Conservation (phyloP, 1,139 yeast genomes). For the Taphrina populina region DNA sequence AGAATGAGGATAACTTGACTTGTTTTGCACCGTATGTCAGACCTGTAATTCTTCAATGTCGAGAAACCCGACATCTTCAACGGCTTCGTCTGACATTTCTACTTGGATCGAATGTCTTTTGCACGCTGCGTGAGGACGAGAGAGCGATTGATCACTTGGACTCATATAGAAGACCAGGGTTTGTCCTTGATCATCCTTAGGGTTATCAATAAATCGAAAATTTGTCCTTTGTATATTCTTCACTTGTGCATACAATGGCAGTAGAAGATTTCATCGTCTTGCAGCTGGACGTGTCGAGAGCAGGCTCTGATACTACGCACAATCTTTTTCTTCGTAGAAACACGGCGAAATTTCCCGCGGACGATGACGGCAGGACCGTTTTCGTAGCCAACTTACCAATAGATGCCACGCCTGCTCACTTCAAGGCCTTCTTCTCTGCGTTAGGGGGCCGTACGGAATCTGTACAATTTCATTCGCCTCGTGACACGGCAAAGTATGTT, state of each 20-base stretch:
- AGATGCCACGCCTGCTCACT: slow-evolving; percentile 39
- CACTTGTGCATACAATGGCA: too few relatives aligned
- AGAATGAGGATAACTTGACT: background rate
- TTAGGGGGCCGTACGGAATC: slow-evolving; percentile 35
- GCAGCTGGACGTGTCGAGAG: background rate
- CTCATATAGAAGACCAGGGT: too few relatives aligned
- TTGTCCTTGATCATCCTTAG: too few relatives aligned
- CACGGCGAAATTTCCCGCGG: slow-evolving; percentile 32
- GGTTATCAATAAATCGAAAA: too few relatives aligned
- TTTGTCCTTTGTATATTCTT: too few relatives aligned
- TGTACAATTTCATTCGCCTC: slow-evolving; percentile 37
- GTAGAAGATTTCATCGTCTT: slow-evolving; percentile 22
- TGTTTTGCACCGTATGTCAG: slow-evolving; percentile 39
- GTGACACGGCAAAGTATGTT: slow-evolving; percentile 22
- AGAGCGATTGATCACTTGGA: too few relatives aligned
- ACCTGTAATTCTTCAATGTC: slow-evolving; percentile 57
- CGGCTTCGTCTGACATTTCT: slow-evolving; percentile 2
- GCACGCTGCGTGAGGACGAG: too few relatives aligned
- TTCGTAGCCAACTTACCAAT: slow-evolving; percentile 40
- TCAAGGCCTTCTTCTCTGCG: slow-evolving; percentile 35
- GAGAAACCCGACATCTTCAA: slow-evolving; percentile 41
- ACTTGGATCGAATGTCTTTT: background rate
- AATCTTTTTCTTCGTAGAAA: slow-evolving; percentile 38
- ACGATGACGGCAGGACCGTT: slow-evolving; percentile 32
- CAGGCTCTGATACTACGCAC: slow-evolving; percentile 27